Evolutionary conservation across 2,329 filamentous ascomycete genomes (phyloP).

Genomic region (Fusarium coffeatum): DNA sequence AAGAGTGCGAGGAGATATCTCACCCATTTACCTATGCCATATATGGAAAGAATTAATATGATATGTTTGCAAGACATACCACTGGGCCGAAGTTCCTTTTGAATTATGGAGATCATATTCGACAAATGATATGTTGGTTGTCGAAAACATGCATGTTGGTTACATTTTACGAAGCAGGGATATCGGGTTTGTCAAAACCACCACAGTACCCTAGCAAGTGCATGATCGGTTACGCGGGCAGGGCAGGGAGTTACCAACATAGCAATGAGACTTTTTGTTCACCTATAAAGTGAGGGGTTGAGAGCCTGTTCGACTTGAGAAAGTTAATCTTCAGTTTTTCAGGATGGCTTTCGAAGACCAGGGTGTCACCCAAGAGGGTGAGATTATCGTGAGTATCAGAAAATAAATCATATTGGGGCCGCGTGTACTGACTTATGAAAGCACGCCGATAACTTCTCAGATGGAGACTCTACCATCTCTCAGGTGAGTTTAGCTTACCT

Average conservation of each 20-base stretch:
- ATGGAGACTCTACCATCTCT: neutral
- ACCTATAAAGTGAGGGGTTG: neutral
- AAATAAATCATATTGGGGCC: accelerated
- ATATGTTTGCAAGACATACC: neutral
- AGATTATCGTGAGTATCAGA: neutral
- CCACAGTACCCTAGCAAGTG: neutral
- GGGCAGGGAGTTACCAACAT: neutral
- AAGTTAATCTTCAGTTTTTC: neutral
- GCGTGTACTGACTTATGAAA: neutral
- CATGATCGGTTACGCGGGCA: neutral
- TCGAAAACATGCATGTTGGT: neutral
- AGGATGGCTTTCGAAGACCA: neutral
- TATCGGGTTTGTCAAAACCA: neutral
- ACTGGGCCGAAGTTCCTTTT: neutral
- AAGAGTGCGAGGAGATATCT: no score
- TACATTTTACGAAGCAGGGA: neutral
- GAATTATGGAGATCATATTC: neutral
- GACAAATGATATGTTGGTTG: neutral
- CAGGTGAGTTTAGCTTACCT: neutral
- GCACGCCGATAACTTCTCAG: neutral
- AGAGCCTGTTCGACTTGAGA: accelerated
- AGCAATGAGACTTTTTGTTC: no score
- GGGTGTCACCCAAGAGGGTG: neutral
- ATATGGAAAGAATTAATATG: neutral
- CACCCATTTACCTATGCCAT: no score